A percentile compares a stretch with the other conserved stretches of the same genome.
These are phyloP conservation scores for Neofusicoccum umdonicola DNA, from an alignment of 2,329 filamentous ascomycete genomes.

Conservation along the genomic window DNA sequence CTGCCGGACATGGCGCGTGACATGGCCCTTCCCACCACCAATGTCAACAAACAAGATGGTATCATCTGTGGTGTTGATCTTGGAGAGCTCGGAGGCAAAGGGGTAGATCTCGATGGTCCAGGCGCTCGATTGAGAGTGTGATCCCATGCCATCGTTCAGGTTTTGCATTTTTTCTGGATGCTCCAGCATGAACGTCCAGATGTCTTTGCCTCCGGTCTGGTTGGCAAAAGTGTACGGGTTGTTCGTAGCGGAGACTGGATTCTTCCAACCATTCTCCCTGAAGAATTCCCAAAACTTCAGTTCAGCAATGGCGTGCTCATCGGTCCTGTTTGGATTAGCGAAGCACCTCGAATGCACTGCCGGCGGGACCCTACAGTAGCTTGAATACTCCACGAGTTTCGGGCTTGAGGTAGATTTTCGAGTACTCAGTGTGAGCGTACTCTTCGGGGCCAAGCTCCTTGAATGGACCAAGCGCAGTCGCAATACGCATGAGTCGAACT, in stretches of 20 bases:
- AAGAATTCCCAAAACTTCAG: constrained; percentile 18
- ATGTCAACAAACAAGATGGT: constrained; percentile 20
- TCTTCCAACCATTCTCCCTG: constrained; percentile 17
- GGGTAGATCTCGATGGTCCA: constrained; percentile 19
- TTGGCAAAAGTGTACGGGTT: constrained; percentile 21
- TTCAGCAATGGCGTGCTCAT: background rate
- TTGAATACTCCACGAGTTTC: background rate
- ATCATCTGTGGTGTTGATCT: background rate
- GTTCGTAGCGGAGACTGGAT: constrained; percentile 16
- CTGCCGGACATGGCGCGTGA: constrained; percentile 11
- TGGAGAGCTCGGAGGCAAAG: background rate
- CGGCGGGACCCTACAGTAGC: background rate
- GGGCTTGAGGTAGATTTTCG: background rate
- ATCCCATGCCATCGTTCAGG: constrained; percentile 20
- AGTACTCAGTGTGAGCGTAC: background rate
- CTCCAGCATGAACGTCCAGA: constrained; percentile 16
- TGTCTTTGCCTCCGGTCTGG: constrained; percentile 12
- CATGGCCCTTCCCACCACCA: constrained; percentile 20
- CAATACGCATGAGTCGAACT: background rate
- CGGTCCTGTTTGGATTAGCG: background rate
- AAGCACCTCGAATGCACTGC: no score
- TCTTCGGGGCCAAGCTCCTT: background rate
- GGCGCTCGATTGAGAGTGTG: constrained; percentile 7
- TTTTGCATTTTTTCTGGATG: constrained; percentile 9
- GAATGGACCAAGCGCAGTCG: background rate